Evolutionary conservation across 768 basidiomycete genomes (phyloP).

Genomic region (Leccinum disarticulatum): DNA sequence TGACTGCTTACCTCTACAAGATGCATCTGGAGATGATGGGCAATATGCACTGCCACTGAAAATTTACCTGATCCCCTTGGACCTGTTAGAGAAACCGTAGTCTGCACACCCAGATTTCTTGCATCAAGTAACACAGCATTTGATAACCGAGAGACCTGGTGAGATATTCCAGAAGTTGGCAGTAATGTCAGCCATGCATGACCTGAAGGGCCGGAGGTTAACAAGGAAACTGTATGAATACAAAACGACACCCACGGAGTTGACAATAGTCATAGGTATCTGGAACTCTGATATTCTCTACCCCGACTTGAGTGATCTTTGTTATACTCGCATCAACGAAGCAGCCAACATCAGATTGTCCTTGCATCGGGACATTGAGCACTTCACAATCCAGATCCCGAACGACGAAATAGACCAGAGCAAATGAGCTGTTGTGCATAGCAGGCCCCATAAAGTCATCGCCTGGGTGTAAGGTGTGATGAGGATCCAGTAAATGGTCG

Average conservation of each 20-base stretch:
- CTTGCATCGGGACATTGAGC: constrained; percentile 37
- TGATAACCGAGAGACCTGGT: constrained; percentile 54
- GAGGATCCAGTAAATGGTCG: constrained; percentile 36
- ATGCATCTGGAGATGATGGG: constrained; percentile 70
- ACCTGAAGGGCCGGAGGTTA: constrained; percentile 23
- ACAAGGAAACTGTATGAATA: not conserved
- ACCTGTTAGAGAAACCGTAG: constrained; percentile 79
- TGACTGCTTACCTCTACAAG: constrained; percentile 59
- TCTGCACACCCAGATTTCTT: constrained; percentile 57
- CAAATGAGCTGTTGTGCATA: constrained; percentile 28
- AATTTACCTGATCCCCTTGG: constrained; percentile 81
- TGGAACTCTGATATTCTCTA: constrained; percentile 66
- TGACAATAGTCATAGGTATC: constrained; percentile 49
- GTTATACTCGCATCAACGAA: constrained; percentile 77
- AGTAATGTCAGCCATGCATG: constrained; percentile 3
- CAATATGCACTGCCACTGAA: constrained; percentile 55
- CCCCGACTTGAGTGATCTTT: constrained; percentile 74
- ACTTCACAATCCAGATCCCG: constrained; percentile 73
- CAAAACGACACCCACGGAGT: constrained; percentile 42
- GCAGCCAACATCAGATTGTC: constrained; percentile 74
- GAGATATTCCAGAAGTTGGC: constrained; percentile 34
- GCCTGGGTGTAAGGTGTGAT: not conserved
- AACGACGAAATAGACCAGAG: constrained; percentile 73
- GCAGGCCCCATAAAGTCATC: constrained; percentile 4
- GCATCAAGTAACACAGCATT: constrained; percentile 60